phyloP scores from a whole-genome alignment of 192 early-diverging fungal genomes.

The Mortierella antarctica region DNA sequence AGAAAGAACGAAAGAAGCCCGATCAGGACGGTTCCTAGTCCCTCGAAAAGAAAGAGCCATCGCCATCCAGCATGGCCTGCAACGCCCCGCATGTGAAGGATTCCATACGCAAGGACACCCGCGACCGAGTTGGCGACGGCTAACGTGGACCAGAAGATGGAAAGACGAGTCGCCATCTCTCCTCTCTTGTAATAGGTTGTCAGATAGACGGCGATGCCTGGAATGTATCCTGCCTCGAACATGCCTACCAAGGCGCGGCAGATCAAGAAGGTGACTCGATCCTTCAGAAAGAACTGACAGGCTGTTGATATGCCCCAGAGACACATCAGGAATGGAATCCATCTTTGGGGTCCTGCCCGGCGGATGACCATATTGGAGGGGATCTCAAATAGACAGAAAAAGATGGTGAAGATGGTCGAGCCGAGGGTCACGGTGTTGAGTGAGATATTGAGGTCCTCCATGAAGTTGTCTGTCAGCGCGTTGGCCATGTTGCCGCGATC shows the following conservation, averaged over 20 bases:
- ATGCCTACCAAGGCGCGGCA: constrained; percentile 61
- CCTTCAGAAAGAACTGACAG: constrained; percentile 51
- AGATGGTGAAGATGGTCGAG: constrained; percentile 57
- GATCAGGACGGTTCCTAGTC: constrained; percentile 61
- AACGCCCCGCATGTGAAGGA: constrained; percentile 65
- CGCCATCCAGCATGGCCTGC: constrained; percentile 69
- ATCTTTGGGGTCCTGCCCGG: constrained; percentile 58
- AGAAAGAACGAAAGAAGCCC: constrained; percentile 63
- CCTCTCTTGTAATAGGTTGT: constrained; percentile 59
- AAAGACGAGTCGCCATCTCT: constrained; percentile 59
- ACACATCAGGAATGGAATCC: constrained; percentile 63
- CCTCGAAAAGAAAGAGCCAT: constrained; percentile 75
- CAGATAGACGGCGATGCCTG: constrained; percentile 59
- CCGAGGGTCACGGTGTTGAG: constrained; percentile 60
- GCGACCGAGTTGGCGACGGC: constrained; percentile 66
- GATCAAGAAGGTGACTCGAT: constrained; percentile 53
- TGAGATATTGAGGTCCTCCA: constrained; percentile 58
- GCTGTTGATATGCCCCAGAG: constrained; percentile 32
- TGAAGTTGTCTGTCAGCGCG: constrained; percentile 62
- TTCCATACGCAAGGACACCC: constrained; percentile 66
- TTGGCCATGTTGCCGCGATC: constrained; percentile 61
- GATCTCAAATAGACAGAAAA: constrained; percentile 55
- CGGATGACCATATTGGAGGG: constrained; percentile 63
- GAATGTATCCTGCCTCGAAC: constrained; percentile 65
- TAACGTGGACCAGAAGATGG: constrained; percentile 63